These are phyloP conservation scores for Fusarium circinatum DNA, from an alignment of 2,329 filamentous ascomycete genomes.

Conservation along the genomic window DNA sequence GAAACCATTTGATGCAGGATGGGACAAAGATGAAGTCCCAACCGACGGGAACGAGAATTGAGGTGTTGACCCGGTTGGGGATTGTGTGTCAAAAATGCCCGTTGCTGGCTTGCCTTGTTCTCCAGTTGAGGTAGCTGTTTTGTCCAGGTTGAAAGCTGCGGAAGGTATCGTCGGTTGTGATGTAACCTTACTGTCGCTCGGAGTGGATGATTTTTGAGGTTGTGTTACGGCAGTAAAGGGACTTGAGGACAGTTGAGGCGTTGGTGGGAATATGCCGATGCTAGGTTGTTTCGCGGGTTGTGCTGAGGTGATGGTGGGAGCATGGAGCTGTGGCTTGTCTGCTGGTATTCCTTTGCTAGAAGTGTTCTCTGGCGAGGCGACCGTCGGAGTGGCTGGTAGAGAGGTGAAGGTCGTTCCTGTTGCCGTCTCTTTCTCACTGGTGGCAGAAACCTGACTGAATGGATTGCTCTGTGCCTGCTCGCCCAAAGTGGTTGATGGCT, in stretches of 20 bases:
- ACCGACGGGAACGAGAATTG: slow-evolving; percentile 22
- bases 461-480: slow-evolving; percentile 12
- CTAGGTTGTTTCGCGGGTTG: slow-evolving; percentile 19
- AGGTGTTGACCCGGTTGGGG: neutral
- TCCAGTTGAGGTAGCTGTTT: neutral
- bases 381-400: slow-evolving; percentile 2
- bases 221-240: slow-evolving; percentile 20
- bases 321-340: neutral
- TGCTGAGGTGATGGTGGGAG: neutral
- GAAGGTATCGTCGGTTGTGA: neutral
- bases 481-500: neutral
- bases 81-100: neutral
- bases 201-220: neutral
- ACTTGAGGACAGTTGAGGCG: slow-evolving; percentile 24
- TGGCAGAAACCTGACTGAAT: slow-evolving; percentile 12
- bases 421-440: neutral
- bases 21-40: slow-evolving; percentile 1
- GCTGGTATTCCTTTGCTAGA: neutral
- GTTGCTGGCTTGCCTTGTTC: slow-evolving; percentile 10
- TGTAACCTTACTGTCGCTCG: neutral
- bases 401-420: slow-evolving; percentile 13
- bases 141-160: neutral
- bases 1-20: neutral
- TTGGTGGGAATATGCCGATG: slow-evolving; percentile 25
- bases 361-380: neutral